Evolutionary conservation across 2,329 filamentous ascomycete genomes (phyloP).

Genomic region (Fusarium xylarioides): DNA sequence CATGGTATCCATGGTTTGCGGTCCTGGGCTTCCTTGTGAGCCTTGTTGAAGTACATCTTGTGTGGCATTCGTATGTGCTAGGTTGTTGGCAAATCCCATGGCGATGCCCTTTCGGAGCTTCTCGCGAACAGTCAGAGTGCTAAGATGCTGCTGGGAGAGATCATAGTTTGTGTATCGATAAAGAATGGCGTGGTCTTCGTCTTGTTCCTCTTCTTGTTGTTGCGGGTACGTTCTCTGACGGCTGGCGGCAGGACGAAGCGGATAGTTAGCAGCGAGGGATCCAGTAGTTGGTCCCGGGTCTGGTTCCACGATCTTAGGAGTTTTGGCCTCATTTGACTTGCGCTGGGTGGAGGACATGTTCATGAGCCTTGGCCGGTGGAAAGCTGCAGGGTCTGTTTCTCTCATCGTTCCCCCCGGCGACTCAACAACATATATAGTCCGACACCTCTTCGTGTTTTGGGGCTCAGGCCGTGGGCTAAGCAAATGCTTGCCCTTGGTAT

Average conservation of each 20-base stretch:
- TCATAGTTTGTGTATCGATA: constrained; percentile 1
- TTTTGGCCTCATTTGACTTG: not conserved
- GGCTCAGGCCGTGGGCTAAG: constrained; percentile 21
- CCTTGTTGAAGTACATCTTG: not conserved
- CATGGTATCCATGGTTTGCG: not conserved
- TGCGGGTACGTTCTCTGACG: not conserved
- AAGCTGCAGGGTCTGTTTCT: constrained; percentile 6
- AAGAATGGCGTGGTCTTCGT: not conserved
- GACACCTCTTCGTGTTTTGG: constrained; percentile 8
- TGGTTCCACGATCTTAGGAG: not conserved
- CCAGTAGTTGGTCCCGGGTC: too few relatives aligned
- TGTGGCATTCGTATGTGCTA: not conserved
- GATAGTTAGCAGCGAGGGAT: not conserved
- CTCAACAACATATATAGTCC: constrained; percentile 15
- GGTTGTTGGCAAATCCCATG: constrained; percentile 22
- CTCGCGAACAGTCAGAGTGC: constrained; percentile 19
- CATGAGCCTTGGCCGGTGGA: not conserved
- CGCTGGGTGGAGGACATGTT: not conserved
- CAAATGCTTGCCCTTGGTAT: constrained; percentile 9
- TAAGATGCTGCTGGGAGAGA: constrained; percentile 20
- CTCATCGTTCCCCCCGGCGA: constrained; percentile 30
- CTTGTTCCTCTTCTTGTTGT: not conserved
- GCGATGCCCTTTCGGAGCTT: constrained; percentile 35
- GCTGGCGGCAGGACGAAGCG: not conserved
- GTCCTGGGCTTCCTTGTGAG: not conserved